These are phyloP conservation scores for Haematococcus lacustris DNA, from an alignment of 139 green algal species.

Conservation along the genomic window DNA sequence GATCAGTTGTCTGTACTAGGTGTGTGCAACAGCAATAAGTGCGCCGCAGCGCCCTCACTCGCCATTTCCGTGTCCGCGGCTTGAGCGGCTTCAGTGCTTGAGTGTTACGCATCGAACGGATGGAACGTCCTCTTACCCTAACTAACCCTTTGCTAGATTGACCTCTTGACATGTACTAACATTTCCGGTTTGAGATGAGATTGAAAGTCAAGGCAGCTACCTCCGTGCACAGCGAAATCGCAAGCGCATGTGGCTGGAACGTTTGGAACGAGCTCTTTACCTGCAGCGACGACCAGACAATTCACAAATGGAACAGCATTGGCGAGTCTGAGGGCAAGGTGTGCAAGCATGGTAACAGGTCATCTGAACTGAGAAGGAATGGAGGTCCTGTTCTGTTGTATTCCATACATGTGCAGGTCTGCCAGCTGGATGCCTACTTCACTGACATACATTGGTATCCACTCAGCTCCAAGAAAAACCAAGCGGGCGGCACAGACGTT, in stretches of 20 bases:
- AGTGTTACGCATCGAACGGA: too few species aligned
- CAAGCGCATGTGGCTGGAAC: conserved; percentile 44
- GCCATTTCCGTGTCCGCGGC: too few species aligned
- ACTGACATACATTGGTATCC: conserved; percentile 63
- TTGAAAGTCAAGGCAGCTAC: conserved; percentile 18
- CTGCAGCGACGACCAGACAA: conserved; percentile 52
- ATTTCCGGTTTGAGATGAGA: not conserved
- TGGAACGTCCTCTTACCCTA: too few species aligned
- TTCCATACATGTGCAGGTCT: conserved; percentile 34
- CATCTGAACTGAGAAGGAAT: not conserved
- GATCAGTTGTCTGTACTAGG: too few species aligned
- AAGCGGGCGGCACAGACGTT: conserved; percentile 36
- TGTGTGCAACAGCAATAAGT: too few species aligned
- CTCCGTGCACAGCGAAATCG: conserved; percentile 41
- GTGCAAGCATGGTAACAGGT: not conserved
- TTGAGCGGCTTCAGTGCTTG: too few species aligned
- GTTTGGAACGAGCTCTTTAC: conserved; percentile 41
- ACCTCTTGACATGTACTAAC: too few species aligned
- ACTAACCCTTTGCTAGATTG: too few species aligned
- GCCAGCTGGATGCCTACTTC: conserved; percentile 45
- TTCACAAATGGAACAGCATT: conserved; percentile 49
- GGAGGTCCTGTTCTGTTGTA: not conserved
- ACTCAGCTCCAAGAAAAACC: conserved; percentile 35
- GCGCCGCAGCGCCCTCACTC: too few species aligned
- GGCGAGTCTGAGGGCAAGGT: conserved; percentile 54